Evolutionary conservation across 169 alveolate genomes (phyloP).

Genomic region (Plasmodium berghei): DNA sequence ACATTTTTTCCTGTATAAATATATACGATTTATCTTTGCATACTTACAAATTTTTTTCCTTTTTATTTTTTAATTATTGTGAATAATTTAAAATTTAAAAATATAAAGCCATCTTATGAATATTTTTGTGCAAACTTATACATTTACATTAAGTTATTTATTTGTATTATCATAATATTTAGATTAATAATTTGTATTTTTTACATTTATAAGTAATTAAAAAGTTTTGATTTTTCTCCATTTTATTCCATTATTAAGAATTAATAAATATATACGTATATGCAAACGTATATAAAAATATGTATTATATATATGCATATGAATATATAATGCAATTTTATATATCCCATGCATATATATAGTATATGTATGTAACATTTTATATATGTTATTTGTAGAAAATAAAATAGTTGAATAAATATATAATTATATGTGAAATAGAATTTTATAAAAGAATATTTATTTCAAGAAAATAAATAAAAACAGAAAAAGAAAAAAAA

Average conservation of each 20-base stretch:
- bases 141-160: neutral
- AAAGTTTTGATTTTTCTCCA: neutral
- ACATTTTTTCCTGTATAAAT: neutral
- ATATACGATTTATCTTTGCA: neutral
- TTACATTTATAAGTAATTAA: conserved; percentile 6
- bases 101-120: neutral
- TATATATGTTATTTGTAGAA: conserved; percentile 12
- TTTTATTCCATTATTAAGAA: neutral
- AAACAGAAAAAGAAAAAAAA: neutral
- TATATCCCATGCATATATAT: conserved; percentile 7
- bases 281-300: conserved; percentile 7
- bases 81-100: conserved; percentile 5
- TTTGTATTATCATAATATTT: conserved; percentile 6
- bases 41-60: neutral
- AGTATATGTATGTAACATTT: neutral
- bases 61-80: conserved; percentile 8
- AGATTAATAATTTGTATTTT: conserved; percentile 10
- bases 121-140: neutral
- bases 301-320: conserved; percentile 10
- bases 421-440: conserved; percentile 25
- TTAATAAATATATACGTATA: conserved; percentile 9
- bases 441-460: conserved; percentile 18
- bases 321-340: conserved; percentile 1
- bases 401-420: conserved; percentile 33
- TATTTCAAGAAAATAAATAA: conserved; percentile 6